These are phyloP conservation scores for Penicillium ochrochloron DNA, from an alignment of 495 filamentous ascomycete species.

Conservation along the genomic window DNA sequence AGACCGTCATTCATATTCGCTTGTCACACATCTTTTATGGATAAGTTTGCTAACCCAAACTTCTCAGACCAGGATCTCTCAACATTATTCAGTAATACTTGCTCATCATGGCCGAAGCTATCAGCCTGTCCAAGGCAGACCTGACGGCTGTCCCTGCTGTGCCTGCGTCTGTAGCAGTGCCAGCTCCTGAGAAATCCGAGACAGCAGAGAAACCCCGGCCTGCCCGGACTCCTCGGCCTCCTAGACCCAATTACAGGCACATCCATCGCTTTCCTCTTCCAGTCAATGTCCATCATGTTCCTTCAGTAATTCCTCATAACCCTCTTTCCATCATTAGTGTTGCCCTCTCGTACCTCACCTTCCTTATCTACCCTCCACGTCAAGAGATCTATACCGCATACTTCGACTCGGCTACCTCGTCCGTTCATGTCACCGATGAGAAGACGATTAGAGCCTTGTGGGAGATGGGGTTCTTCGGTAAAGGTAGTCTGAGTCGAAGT, in stretches of 20 bases:
- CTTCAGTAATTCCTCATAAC: slow-evolving; percentile 87
- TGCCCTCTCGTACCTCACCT: slow-evolving; percentile 73
- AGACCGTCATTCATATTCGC: slow-evolving; percentile 32
- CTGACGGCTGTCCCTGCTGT: background rate
- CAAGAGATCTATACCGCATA: slow-evolving; percentile 75
- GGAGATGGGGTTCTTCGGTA: slow-evolving; percentile 96
- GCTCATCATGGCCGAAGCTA: slow-evolving; percentile 22
- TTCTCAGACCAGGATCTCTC: slow-evolving; percentile 20
- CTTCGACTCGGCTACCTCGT: slow-evolving; percentile 78
- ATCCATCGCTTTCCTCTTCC: slow-evolving; percentile 84
- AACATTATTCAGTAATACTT: slow-evolving; percentile 23
- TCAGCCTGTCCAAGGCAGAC: background rate
- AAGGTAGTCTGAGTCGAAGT: slow-evolving; percentile 88
- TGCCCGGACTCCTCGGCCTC: slow-evolving; percentile 41
- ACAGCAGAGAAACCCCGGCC: slow-evolving; percentile 23
- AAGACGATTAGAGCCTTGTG: slow-evolving; percentile 78
- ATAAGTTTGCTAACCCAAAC: slow-evolving; percentile 32
- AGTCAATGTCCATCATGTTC: slow-evolving; percentile 77
- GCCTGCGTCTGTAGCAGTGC: background rate
- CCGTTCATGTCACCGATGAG: slow-evolving; percentile 82
- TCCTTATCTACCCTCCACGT: slow-evolving; percentile 67
- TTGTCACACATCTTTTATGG: slow-evolving; percentile 12
- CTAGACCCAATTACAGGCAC: slow-evolving; percentile 66
- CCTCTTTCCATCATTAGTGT: slow-evolving; percentile 85
- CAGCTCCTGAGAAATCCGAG: background rate